These are phyloP conservation scores for Cantharellus anzutake DNA, from an alignment of 768 basidiomycete species.

Conservation along the genomic window DNA sequence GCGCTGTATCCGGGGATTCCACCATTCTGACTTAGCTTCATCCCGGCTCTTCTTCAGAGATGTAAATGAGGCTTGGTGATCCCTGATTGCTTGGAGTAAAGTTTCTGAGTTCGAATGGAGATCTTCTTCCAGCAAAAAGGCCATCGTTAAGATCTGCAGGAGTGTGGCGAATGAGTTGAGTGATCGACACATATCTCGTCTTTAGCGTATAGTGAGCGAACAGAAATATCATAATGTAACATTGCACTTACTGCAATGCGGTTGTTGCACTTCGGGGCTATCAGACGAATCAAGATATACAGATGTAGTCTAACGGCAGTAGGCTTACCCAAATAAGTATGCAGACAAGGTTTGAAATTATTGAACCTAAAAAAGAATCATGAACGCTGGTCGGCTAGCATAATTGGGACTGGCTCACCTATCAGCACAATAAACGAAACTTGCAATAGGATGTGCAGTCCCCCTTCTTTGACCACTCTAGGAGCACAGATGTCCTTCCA, in stretches of 20 bases:
- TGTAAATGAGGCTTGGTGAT: conserved; percentile 80
- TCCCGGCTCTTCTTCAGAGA: conserved; percentile 67
- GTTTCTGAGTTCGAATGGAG: conserved; percentile 37
- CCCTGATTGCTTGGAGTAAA: conserved; percentile 61
- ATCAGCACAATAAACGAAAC: conserved; percentile 52
- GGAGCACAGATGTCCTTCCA: background rate
- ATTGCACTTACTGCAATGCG: conserved; percentile 37
- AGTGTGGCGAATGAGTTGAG: conserved; percentile 81
- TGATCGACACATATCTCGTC: conserved; percentile 60
- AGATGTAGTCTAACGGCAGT: background rate
- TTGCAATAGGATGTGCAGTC: conserved; percentile 49
- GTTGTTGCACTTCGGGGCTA: conserved; percentile 63
- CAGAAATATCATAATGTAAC: background rate
- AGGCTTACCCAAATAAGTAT: conserved; percentile 36
- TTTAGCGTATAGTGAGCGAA: conserved; percentile 1
- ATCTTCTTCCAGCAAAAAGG: conserved; percentile 59
- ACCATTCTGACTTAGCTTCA: conserved; percentile 80
- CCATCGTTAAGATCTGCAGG: conserved; percentile 57
- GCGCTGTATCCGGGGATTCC: conserved; percentile 19
- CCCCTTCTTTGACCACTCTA: conserved; percentile 79
- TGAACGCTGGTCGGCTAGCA: background rate
- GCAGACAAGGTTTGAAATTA: conserved; percentile 71
- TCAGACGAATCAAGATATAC: background rate
- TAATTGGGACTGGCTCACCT: background rate
- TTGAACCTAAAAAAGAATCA: conserved; percentile 31